Percentiles rank a stretch among this genome's conserved stretches.
phyloP scores from a whole-genome alignment of 129 eudicot species.

The Ambrosia artemisiifolia region DNA sequence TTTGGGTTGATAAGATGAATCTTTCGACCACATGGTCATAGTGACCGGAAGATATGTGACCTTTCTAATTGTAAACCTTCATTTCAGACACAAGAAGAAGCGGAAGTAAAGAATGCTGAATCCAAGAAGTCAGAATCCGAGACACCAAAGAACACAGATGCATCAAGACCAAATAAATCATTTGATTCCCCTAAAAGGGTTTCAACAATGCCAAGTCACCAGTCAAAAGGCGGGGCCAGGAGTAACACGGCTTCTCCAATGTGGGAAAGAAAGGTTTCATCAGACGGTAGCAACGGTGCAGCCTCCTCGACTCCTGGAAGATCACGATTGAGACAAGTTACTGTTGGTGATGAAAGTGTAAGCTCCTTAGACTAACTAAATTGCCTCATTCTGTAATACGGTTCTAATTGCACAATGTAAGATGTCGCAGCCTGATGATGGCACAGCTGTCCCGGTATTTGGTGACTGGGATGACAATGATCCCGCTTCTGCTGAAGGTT shows the following conservation, averaged over 20 bases:
- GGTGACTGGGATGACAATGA: constrained; percentile 85
- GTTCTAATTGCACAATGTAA: neutral
- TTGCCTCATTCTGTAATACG: neutral
- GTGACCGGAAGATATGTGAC: neutral
- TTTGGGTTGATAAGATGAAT: neutral
- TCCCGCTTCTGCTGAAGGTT: constrained; percentile 81
- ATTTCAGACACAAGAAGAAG: constrained; percentile 33
- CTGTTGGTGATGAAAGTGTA: constrained; percentile 84
- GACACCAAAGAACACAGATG: constrained; percentile 21
- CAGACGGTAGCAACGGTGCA: constrained; percentile 51
- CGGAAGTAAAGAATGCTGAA: constrained; percentile 20
- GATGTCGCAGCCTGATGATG: constrained; percentile 52
- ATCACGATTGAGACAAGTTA: constrained; percentile 76
- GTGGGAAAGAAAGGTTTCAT: constrained; percentile 66
- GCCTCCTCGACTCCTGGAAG: constrained; percentile 81
- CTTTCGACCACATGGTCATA: neutral
- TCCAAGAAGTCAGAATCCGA: constrained; percentile 24
- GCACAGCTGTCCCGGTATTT: constrained; percentile 74
- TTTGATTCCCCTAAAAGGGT: constrained; percentile 39
- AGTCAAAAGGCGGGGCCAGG: constrained; percentile 47
- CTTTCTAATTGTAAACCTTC: neutral
- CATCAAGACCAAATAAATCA: constrained; percentile 34
- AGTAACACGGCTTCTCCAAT: constrained; percentile 60
- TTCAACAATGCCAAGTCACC: constrained; percentile 46
- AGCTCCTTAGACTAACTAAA: constrained; percentile 8